These are phyloP conservation scores for Cladophialophora bantiana DNA, from an alignment of 2,329 filamentous ascomycete genomes.

Conservation along the genomic window DNA sequence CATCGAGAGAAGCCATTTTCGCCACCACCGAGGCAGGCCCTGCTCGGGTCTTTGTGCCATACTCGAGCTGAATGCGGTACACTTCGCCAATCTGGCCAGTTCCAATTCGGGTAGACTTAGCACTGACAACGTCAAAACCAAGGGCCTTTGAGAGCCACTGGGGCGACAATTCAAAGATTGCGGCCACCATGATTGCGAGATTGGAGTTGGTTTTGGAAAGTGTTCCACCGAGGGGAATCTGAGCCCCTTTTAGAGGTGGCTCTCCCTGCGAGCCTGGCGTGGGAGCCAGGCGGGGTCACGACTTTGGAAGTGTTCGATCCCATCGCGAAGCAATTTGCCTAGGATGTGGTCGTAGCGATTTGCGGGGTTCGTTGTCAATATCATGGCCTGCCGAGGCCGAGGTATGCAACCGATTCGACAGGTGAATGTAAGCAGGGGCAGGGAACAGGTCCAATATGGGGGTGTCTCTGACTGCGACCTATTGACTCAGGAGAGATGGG, in stretches of 20 bases:
- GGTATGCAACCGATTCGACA: not conserved
- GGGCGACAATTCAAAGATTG: not conserved
- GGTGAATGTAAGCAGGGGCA: not conserved
- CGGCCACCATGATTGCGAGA: not conserved
- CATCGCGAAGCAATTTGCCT: not conserved
- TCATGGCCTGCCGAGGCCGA: not conserved
- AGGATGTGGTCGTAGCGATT: not conserved
- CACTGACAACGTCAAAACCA: not conserved
- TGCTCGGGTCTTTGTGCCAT: slow-evolving; percentile 8
- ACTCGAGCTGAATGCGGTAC: slow-evolving; percentile 2
- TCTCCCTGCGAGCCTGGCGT: not conserved
- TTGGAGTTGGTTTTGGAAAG: not conserved
- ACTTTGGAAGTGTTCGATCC: not conserved
- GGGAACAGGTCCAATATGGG: not conserved
- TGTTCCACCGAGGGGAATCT: not conserved
- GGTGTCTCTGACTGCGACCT: not conserved
- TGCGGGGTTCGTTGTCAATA: not conserved
- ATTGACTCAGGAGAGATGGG: not conserved
- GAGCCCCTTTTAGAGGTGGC: not conserved
- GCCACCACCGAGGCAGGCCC: slow-evolving; percentile 9
- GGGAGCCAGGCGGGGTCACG: not conserved
- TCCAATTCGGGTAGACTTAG: not conserved
- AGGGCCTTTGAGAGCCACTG: slow-evolving; percentile 3
- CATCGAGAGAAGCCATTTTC: slow-evolving; percentile 11
- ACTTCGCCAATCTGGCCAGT: not conserved